These are phyloP conservation scores for Capsicum chinense DNA, from an alignment of 257 asterid species.

Conservation along the genomic window DNA sequence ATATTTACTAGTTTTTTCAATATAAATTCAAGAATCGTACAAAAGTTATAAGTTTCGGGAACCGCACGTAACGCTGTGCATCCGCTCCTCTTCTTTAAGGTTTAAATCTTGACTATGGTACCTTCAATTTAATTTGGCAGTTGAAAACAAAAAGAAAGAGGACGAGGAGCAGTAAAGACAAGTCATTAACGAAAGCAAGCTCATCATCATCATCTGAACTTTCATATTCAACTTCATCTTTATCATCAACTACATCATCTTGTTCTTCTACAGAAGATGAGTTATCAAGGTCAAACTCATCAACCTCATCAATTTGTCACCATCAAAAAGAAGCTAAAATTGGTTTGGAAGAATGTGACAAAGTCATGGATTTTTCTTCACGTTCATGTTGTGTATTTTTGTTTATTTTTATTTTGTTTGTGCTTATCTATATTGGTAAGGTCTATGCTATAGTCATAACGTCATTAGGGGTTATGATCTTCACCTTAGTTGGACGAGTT, in stretches of 20 bases:
- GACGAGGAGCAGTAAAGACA: neutral
- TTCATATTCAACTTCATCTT: neutral
- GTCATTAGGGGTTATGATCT: neutral
- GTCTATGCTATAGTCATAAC: neutral
- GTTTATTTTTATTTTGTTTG: neutral
- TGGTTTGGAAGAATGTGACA: neutral
- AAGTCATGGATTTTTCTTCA: neutral
- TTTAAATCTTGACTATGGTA: neutral
- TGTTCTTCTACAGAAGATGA: neutral
- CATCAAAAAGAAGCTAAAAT: neutral
- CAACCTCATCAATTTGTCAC: neutral
- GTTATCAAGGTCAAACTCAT: constrained; percentile 16
- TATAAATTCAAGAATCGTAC: too few relatives aligned
- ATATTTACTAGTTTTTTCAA: too few relatives aligned
- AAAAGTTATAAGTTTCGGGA: too few relatives aligned
- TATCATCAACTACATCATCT: neutral
- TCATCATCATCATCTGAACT: neutral
- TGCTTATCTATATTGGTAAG: neutral
- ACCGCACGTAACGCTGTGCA: too few relatives aligned
- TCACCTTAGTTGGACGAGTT: neutral
- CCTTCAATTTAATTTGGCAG: constrained; percentile 19
- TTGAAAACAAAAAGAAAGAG: neutral
- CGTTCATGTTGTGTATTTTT: neutral
- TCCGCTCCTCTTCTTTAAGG: too few relatives aligned
- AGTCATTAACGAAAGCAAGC: neutral